Conservation (phyloP, 371 early-diverging fungal species). For the Mucor sp. region DNA sequence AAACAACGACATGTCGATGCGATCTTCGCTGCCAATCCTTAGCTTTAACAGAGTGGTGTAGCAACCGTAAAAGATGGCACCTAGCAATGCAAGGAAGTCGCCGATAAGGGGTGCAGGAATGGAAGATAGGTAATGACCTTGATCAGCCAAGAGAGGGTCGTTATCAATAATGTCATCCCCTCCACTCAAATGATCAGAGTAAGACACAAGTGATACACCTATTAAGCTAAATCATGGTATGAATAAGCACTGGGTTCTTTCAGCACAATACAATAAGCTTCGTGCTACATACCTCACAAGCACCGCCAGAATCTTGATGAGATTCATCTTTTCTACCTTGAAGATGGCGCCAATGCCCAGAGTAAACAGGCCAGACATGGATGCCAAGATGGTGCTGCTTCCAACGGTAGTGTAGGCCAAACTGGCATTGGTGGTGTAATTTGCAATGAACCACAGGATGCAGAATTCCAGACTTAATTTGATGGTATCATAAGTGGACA, state of each 20-base stretch:
- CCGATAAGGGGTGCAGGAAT: conserved; percentile 52
- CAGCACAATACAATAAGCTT: not conserved
- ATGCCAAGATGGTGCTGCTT: conserved; percentile 77
- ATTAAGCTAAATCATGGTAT: conserved; percentile 36
- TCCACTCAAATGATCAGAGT: conserved; percentile 28
- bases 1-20: conserved; percentile 71
- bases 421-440: conserved; percentile 76
- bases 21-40: conserved; percentile 64
- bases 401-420: conserved; percentile 82
- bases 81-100: conserved; percentile 66
- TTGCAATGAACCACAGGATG: conserved; percentile 81
- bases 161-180: not conserved
- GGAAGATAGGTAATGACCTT: not conserved
- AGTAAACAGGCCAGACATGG: conserved; percentile 80
- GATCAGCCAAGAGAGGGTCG: not conserved
- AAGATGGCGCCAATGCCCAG: conserved; percentile 65
- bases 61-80: conserved; percentile 76
- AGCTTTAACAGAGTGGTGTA: conserved; percentile 76
- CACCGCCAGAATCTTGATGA: conserved; percentile 59
- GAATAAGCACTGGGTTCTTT: not conserved
- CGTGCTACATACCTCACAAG: conserved; percentile 37
- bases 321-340: conserved; percentile 63
- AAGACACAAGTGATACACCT: conserved; percentile 57
- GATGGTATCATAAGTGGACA: conserved; percentile 59
- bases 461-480: conserved; percentile 74